Evolutionary conservation across 2,329 filamentous ascomycete species (phyloP), one percentile per base, ranked within the genome.

Genomic region (Lecanicillium sp.): DNA sequence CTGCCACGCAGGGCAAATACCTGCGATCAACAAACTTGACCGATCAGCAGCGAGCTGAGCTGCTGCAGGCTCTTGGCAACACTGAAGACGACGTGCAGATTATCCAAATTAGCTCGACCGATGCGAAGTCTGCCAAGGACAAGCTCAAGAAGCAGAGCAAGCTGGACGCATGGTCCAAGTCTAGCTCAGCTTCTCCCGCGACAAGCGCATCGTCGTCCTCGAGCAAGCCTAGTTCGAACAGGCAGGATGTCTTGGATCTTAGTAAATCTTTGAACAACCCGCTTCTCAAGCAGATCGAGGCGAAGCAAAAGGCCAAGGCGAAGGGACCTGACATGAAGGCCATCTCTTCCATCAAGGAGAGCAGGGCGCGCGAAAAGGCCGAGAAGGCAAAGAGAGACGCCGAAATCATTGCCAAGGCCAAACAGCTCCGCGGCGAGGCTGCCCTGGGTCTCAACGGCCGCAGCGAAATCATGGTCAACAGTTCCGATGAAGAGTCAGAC

Each of bases 391-490:
- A 79, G 62, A 77, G 84, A 59, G 86, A 90, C 60, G 80, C 83
- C 11, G 84, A 83, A 50, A 78, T 78, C 12, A 79, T 90, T 56
- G 86, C 86, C 2, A 78, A 75, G 54, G 80, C 87, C 6, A 85
- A 82, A 63, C 57, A 60, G 48, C 55, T 68, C 17, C 59, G 67
- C 27, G 66, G 66, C 21, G 65, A 68, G 49, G 58, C 54, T 10
- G 62, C 62, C 14, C 53, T 77, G 8, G 84, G 87, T 50, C 87
- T 90, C 62, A 88, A 86, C 29, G 77, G 79, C 3, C 86, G 86
- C 54, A 86, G 84, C 60, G 89, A 91, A 54, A 89, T 97, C 64
- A 95, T 97, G 89, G 87, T 96, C 20, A 83, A 86, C 49, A 86
- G 83, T 51, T 84, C 83, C 3, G 89, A 93, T 52, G 86, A 88